Conservation (phyloP, 495 filamentous ascomycete genomes). For the Penicillium coprophilum region DNA sequence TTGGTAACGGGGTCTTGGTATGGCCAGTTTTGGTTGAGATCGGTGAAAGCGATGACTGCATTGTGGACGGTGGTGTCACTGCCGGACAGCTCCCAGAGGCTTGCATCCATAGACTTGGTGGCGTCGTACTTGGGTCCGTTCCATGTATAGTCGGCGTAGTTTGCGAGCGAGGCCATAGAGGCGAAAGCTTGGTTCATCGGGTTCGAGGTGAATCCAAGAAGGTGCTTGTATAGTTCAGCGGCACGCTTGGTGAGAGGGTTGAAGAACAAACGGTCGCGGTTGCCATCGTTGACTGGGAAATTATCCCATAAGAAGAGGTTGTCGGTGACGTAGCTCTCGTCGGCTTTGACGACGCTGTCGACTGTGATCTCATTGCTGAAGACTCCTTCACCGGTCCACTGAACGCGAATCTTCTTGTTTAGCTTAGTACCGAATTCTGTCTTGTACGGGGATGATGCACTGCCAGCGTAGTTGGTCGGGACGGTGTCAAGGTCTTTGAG, state of each 20-base stretch:
- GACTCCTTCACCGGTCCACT: conserved; percentile 21
- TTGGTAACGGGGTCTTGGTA: conserved; percentile 8
- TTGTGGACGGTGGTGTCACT: conserved; percentile 8
- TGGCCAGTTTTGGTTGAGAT: conserved; percentile 22
- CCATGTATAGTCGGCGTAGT: conserved; percentile 21
- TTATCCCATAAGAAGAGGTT: conserved; percentile 21
- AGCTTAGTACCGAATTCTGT: conserved; percentile 18
- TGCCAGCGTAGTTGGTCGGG: conserved; percentile 20
- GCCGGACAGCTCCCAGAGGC: conserved; percentile 15
- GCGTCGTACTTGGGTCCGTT: conserved; percentile 15
- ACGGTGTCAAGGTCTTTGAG: conserved; percentile 19
- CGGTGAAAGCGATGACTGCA: conserved; percentile 13
- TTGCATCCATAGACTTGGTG: conserved; percentile 8
- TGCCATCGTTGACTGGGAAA: conserved; percentile 21
- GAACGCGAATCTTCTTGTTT: conserved; percentile 20
- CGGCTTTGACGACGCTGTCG: conserved; percentile 14
- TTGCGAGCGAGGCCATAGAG: conserved; percentile 17
- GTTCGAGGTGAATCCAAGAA: conserved; percentile 21
- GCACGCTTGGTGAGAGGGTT: conserved; percentile 18
- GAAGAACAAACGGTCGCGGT: conserved; percentile 17
- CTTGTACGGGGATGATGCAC: conserved; percentile 17
- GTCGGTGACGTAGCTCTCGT: conserved; percentile 16
- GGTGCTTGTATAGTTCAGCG: conserved; percentile 12
- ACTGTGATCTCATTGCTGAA: conserved; percentile 21
- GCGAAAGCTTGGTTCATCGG: conserved; percentile 19